A percentile compares a stretch with the other conserved stretches of the same genome.
Evolutionary conservation across 23 red algal species (phyloP).

Genomic region (Gracilariopsis chorda): DNA sequence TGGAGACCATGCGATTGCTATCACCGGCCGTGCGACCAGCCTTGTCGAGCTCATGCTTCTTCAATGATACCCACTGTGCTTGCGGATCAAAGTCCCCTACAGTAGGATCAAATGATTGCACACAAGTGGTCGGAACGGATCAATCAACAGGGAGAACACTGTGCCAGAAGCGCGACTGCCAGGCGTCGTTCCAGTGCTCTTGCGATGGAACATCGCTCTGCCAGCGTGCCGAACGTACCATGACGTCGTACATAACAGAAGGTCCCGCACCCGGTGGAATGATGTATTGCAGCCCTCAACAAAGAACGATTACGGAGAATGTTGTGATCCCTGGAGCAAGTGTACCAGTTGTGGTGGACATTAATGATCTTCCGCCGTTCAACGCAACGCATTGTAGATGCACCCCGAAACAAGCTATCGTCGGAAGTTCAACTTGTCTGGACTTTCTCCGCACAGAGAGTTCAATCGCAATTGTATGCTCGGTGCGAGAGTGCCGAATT

Average conservation of each 20-base stretch:
- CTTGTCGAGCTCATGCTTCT: slow-evolving; percentile 32
- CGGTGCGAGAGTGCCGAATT: neutral
- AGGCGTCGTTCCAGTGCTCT: slow-evolving; percentile 8
- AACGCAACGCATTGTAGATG: slow-evolving; percentile 51
- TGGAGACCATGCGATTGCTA: neutral
- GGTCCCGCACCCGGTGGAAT: neutral
- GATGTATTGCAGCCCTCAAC: slow-evolving; percentile 5
- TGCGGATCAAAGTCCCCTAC: slow-evolving; percentile 3
- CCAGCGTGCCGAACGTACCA: neutral
- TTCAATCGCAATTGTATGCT: neutral
- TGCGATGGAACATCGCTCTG: slow-evolving; percentile 16
- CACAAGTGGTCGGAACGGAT: slow-evolving; percentile 32
- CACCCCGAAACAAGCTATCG: neutral
- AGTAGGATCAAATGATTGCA: neutral
- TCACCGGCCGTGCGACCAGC: slow-evolving; percentile 2
- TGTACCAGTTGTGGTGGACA: neutral
- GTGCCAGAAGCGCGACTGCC: slow-evolving; percentile 34
- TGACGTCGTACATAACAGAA: slow-evolving; percentile 4
- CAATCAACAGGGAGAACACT: neutral
- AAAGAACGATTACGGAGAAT: slow-evolving; percentile 23
- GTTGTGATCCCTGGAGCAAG: neutral
- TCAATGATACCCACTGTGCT: slow-evolving; percentile 44
- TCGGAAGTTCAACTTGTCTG: neutral
- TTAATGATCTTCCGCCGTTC: slow-evolving; percentile 16
- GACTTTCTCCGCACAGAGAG: neutral